Percentiles rank a stretch among this genome's conserved stretches.
phyloP scores from a whole-genome alignment of 192 early-diverging fungal genomes.

The Thoreauomyces humboldtii region DNA sequence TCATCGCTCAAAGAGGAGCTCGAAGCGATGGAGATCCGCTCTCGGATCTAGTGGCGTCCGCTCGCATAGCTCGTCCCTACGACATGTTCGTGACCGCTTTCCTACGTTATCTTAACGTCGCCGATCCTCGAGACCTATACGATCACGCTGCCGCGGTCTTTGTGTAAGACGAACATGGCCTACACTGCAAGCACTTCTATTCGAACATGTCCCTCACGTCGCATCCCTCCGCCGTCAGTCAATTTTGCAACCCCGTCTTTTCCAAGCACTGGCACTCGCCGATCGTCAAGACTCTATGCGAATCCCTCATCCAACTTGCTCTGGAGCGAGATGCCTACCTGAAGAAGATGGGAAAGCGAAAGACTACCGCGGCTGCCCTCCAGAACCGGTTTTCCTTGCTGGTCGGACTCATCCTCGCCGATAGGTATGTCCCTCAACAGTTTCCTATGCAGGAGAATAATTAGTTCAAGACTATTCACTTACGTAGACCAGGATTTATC shows the following conservation, averaged over 20 bases:
- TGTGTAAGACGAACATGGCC: conserved; percentile 5
- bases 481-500: conserved; percentile 8
- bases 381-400: conserved; percentile 26
- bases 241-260: conserved; percentile 15
- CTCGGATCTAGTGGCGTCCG: background rate
- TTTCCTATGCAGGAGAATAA: background rate
- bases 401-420: conserved; percentile 16
- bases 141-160: conserved; percentile 22
- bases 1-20: too few relatives aligned
- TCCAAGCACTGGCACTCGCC: conserved; percentile 11
- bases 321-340: conserved; percentile 16
- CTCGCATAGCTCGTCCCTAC: background rate
- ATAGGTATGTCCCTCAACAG: conserved; percentile 4
- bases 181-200: background rate
- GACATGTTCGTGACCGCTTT: conserved; percentile 10
- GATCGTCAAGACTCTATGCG: conserved; percentile 16
- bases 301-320: conserved; percentile 17
- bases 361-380: conserved; percentile 10
- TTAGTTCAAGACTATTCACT: background rate
- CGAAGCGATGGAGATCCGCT: background rate
- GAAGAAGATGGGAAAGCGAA: conserved; percentile 15
- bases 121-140: conserved; percentile 19
- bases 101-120: conserved; percentile 3
- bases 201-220: background rate
- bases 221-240: too few relatives aligned